These are phyloP conservation scores for Plenodomus biglobosus DNA, from an alignment of 2,329 filamentous ascomycete genomes.

Conservation along the genomic window DNA sequence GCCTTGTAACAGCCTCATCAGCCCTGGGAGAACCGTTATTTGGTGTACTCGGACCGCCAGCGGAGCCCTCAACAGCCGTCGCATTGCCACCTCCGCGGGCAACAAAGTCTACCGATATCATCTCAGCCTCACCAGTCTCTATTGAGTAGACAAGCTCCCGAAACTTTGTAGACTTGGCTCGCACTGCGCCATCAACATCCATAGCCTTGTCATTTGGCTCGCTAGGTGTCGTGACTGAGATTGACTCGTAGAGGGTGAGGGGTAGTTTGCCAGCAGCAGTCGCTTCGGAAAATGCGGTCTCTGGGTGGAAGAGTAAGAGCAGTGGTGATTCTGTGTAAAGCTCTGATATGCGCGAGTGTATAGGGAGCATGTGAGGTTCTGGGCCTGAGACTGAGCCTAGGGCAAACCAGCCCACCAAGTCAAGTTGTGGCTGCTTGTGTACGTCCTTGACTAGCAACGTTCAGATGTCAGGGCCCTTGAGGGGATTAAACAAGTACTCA, in stretches of 20 bases:
- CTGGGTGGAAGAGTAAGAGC: conserved; percentile 82
- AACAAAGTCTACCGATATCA: conserved; percentile 95
- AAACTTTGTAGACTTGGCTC: conserved; percentile 64
- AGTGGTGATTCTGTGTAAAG: conserved; percentile 82
- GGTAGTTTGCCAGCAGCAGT: conserved; percentile 78
- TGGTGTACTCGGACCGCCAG: conserved; percentile 10
- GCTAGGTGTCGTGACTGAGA: conserved; percentile 37
- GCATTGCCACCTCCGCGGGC: conserved; percentile 83
- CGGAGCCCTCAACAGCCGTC: conserved; percentile 54
- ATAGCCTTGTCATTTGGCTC: conserved; percentile 45
- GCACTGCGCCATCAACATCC: conserved; percentile 66
- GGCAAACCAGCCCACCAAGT: conserved; percentile 90
- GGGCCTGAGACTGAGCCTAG: conserved; percentile 74
- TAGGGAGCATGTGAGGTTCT: conserved; percentile 63
- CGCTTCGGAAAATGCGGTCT: conserved; percentile 53
- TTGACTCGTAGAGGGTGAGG: conserved; percentile 86
- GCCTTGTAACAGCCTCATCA: conserved; percentile 51
- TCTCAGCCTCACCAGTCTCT: conserved; percentile 93
- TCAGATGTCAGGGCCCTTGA: conserved; percentile 8
- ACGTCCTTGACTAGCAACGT: conserved; percentile 74
- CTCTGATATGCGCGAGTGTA: conserved; percentile 76
- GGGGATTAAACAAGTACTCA: conserved; percentile 50
- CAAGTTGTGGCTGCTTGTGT: conserved; percentile 77
- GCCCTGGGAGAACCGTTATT: conserved; percentile 21
- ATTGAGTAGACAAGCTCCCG: conserved; percentile 81